phyloP scores from a whole-genome alignment of 306 rosid species.

The Sicyos edulis region DNA sequence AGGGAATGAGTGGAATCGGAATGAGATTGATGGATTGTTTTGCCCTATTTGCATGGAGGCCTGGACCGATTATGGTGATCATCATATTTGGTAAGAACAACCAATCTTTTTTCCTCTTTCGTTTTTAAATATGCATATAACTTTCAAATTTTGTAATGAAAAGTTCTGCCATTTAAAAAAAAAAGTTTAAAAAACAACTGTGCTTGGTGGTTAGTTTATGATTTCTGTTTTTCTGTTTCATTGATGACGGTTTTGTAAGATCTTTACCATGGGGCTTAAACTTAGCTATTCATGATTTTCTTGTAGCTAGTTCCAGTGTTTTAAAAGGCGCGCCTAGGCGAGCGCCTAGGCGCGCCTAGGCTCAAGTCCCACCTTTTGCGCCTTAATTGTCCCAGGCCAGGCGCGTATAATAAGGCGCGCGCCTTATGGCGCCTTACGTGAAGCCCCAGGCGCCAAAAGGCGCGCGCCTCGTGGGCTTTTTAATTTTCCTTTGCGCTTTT shows the following conservation, averaged over 20 bases:
- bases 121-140: background rate
- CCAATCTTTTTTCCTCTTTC: background rate
- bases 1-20: conserved; percentile 41
- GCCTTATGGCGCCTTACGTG: no score
- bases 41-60: conserved; percentile 86
- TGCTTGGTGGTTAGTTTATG: background rate
- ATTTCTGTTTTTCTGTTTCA: background rate
- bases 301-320: background rate
- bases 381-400: no score
- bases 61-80: conserved; percentile 64
- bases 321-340: no score
- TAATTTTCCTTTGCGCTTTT: no score
- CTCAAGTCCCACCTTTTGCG: no score
- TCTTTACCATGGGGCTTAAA: background rate
- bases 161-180: background rate
- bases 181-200: background rate
- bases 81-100: conserved; percentile 51
- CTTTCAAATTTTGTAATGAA: background rate
- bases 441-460: no score
- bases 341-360: no score
- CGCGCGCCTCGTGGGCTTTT: no score
- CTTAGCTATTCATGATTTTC: background rate
- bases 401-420: no score
- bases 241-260: background rate
- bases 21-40: conserved; percentile 51